These are phyloP conservation scores for Coniochaeta pulveracea DNA, from an alignment of 2,329 filamentous ascomycete genomes.

Conservation along the genomic window DNA sequence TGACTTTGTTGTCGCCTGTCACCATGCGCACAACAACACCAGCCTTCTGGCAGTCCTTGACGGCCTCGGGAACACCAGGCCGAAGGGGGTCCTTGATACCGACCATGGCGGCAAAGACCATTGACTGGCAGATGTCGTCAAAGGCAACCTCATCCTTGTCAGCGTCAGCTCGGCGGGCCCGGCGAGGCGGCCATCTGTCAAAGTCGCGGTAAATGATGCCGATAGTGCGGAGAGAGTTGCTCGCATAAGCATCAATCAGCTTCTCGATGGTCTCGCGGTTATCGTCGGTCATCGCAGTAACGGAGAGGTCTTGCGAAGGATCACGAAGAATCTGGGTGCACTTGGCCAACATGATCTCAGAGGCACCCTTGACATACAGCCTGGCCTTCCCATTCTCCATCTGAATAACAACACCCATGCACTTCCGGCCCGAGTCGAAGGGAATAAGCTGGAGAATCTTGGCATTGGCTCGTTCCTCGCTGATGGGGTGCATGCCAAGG, in stretches of 20 bases:
- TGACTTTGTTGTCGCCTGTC: conserved; percentile 72
- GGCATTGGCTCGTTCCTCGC: conserved; percentile 49
- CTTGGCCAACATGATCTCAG: conserved; percentile 49
- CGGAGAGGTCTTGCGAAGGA: conserved; percentile 30
- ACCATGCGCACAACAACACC: conserved; percentile 79
- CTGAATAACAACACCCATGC: conserved; percentile 50
- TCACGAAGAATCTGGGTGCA: conserved; percentile 40
- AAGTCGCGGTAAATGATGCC: conserved; percentile 78
- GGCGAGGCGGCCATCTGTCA: conserved; percentile 67
- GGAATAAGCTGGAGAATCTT: conserved; percentile 54
- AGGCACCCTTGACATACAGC: conserved; percentile 53
- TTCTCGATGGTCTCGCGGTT: conserved; percentile 47
- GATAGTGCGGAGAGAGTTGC: conserved; percentile 72
- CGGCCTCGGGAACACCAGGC: conserved; percentile 61
- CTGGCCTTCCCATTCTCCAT: conserved; percentile 39
- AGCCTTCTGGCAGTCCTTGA: conserved; percentile 60
- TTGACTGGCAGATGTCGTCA: conserved; percentile 54
- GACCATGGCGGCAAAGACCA: conserved; percentile 59
- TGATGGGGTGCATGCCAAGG: conserved; percentile 54
- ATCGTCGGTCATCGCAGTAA: conserved; percentile 34
- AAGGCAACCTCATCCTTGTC: conserved; percentile 52
- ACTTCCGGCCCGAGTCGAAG: conserved; percentile 67
- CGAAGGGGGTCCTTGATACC: conserved; percentile 76
- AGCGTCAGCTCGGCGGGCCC: conserved; percentile 39
- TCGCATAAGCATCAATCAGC: conserved; percentile 69